These are phyloP conservation scores for Chaetothyriales sp. DNA, from an alignment of 2,329 filamentous ascomycete genomes.

Conservation along the genomic window DNA sequence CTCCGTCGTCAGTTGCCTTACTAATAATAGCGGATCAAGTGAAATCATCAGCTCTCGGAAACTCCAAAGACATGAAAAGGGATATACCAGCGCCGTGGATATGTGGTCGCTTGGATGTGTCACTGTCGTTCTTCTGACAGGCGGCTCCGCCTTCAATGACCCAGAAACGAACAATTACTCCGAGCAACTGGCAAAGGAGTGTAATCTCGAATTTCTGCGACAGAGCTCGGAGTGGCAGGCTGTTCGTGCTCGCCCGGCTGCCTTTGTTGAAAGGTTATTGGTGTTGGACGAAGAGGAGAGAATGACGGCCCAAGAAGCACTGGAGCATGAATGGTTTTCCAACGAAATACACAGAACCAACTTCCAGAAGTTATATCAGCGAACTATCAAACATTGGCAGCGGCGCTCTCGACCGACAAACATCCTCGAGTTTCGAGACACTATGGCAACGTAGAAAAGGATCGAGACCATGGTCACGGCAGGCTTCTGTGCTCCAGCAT, in stretches of 20 bases:
- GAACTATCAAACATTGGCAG: slow-evolving; percentile 35
- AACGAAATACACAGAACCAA: slow-evolving; percentile 32
- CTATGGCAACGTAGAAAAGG: slow-evolving; percentile 4
- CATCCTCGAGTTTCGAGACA: slow-evolving; percentile 10
- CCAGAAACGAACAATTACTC: slow-evolving; percentile 20
- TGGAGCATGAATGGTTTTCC: slow-evolving; percentile 42
- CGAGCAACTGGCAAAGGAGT: slow-evolving; percentile 22
- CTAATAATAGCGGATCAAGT: slow-evolving; percentile 4
- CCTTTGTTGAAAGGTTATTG: slow-evolving; percentile 40
- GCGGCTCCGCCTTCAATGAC: slow-evolving; percentile 33
- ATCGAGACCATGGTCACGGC: background rate
- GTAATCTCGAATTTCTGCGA: slow-evolving; percentile 33
- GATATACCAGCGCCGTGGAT: slow-evolving; percentile 43
- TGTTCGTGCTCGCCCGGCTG: slow-evolving; percentile 31
- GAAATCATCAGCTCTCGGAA: background rate
- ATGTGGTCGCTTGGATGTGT: slow-evolving; percentile 49
- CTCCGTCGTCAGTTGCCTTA: background rate
- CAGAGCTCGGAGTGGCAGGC: slow-evolving; percentile 28
- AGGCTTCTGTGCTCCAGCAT: slow-evolving; percentile 3
- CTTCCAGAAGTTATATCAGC: slow-evolving; percentile 36
- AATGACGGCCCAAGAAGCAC: slow-evolving; percentile 38
- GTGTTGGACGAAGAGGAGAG: slow-evolving; percentile 34
- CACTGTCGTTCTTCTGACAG: slow-evolving; percentile 36
- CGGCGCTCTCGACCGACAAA: slow-evolving; percentile 22
- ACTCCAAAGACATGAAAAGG: background rate